These are phyloP conservation scores for Talaromyces wortmannii DNA, from an alignment of 495 filamentous ascomycete genomes.

Conservation along the genomic window DNA sequence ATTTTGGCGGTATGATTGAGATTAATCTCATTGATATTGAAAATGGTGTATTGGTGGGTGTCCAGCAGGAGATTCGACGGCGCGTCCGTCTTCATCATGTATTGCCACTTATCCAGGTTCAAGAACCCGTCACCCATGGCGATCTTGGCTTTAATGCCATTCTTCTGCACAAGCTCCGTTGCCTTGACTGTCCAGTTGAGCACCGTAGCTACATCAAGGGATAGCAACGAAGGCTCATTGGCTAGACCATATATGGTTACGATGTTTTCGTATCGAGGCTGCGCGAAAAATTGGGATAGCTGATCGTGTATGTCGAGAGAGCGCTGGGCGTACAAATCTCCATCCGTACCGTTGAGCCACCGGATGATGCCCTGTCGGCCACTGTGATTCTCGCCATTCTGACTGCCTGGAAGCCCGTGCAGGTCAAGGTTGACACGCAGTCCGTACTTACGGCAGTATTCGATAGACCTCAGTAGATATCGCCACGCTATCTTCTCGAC, in stretches of 20 bases:
- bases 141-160: constrained; percentile 59
- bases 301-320: constrained; percentile 79
- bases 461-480: constrained; percentile 87
- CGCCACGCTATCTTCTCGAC: constrained; percentile 84
- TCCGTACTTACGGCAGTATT: constrained; percentile 89
- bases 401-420: constrained; percentile 77
- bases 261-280: constrained; percentile 78
- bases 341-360: constrained; percentile 74
- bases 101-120: constrained; percentile 74
- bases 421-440: constrained; percentile 91
- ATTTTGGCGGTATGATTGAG: constrained; percentile 70
- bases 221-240: constrained; percentile 80
- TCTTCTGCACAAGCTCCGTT: constrained; percentile 56
- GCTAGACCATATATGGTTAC: constrained; percentile 78
- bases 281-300: constrained; percentile 76
- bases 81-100: constrained; percentile 48
- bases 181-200: constrained; percentile 64
- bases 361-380: constrained; percentile 63
- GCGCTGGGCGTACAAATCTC: constrained; percentile 55
- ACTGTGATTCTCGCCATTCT: constrained; percentile 90
- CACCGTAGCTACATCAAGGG: constrained; percentile 49
- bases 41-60: constrained; percentile 90
- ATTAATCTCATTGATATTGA: constrained; percentile 69
- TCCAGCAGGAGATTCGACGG: constrained; percentile 63
- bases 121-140: constrained; percentile 83